phyloP scores from a whole-genome alignment of 345 rosid species.

The Microthlaspi erraticum region DNA sequence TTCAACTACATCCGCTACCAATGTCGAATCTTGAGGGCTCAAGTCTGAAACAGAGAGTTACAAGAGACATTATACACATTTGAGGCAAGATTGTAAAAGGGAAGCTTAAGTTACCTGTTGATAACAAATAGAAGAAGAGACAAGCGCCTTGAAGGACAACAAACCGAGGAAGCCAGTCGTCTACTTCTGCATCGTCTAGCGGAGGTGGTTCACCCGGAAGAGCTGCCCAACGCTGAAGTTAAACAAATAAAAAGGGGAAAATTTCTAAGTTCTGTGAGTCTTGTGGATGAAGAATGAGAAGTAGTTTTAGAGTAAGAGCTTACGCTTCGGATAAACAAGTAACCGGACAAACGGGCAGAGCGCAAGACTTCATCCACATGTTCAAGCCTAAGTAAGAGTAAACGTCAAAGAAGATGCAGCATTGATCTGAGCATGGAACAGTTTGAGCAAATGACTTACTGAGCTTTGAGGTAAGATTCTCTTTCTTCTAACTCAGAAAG shows the following conservation, averaged over 20 bases:
- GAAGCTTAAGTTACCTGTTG: constrained; percentile 62
- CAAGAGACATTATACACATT: background rate
- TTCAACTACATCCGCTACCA: constrained; percentile 82
- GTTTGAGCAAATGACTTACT: constrained; percentile 53
- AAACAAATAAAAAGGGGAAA: background rate
- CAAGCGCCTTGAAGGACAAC: constrained; percentile 92
- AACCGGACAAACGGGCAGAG: constrained; percentile 87
- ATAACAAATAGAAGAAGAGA: constrained; percentile 75
- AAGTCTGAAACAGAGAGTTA: constrained; percentile 62
- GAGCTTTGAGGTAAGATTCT: constrained; percentile 88
- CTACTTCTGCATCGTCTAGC: constrained; percentile 86
- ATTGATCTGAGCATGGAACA: constrained; percentile 10
- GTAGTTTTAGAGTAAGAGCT: constrained; percentile 12
- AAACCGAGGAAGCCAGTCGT: constrained; percentile 98
- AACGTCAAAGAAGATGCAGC: background rate
- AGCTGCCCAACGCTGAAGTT: constrained; percentile 89
- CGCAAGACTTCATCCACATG: constrained; percentile 89
- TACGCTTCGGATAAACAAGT: constrained; percentile 85
- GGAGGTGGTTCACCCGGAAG: constrained; percentile 96
- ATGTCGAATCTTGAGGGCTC: constrained; percentile 92
- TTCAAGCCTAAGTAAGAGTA: constrained; percentile 63
- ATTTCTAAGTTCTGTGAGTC: background rate
- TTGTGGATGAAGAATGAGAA: constrained; percentile 22
- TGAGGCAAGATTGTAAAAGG: background rate
- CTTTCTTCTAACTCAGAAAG: constrained; percentile 86